Evolutionary conservation across 371 early-diverging fungal species (phyloP).

Genomic region (Mortierella sp.): DNA sequence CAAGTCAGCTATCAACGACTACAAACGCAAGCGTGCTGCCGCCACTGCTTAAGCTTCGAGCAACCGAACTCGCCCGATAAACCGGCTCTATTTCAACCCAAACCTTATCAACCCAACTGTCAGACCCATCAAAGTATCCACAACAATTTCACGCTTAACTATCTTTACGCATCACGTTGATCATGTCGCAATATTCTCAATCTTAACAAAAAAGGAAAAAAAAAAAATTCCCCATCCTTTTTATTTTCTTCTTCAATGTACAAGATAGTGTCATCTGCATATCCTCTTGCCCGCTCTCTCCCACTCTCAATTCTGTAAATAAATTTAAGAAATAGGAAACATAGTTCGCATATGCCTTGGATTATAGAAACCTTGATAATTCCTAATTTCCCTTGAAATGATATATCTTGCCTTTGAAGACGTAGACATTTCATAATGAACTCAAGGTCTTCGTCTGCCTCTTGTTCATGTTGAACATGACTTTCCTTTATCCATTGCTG

Average conservation of each 20-base stretch:
- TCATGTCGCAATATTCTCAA: not conserved
- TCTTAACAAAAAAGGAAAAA: no score
- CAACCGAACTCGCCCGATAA: not conserved
- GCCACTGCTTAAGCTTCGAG: slow-evolving; percentile 25
- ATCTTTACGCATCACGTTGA: not conserved
- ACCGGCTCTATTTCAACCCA: slow-evolving; percentile 1
- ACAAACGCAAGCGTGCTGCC: slow-evolving; percentile 73
- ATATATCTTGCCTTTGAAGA: slow-evolving; percentile 34
- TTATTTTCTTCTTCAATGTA: no score
- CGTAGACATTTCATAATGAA: slow-evolving; percentile 17
- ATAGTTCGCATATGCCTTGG: not conserved
- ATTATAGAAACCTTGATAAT: no score
- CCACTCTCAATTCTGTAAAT: not conserved
- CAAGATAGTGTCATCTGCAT: not conserved
- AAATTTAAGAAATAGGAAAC: not conserved
- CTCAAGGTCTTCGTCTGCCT: not conserved
- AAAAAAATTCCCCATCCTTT: no score
- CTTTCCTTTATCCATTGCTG: not conserved
- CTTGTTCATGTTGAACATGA: slow-evolving; percentile 1
- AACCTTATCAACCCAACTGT: not conserved
- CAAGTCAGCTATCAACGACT: slow-evolving; percentile 96
- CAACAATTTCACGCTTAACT: not conserved
- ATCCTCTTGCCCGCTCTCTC: slow-evolving; percentile 1
- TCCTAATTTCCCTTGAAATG: not conserved
- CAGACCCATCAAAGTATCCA: not conserved